Evolutionary conservation across 768 basidiomycete species (phyloP).

Genomic region (Tulasnella sp.): DNA sequence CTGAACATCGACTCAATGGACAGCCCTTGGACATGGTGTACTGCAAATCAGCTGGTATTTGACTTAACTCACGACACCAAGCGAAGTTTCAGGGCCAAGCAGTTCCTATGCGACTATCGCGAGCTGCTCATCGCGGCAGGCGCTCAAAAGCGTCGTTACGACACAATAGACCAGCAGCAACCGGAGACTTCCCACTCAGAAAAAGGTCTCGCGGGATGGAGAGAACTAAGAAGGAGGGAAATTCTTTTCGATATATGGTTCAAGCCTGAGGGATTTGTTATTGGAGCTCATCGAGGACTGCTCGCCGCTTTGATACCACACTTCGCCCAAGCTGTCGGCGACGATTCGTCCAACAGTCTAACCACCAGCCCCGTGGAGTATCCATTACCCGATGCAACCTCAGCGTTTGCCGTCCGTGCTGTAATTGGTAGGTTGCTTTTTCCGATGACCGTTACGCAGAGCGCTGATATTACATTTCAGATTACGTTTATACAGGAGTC

Average conservation of each 20-base stretch:
- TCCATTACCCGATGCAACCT: neutral
- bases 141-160: neutral
- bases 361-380: neutral
- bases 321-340: neutral
- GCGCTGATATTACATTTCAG: neutral
- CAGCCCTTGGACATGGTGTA: neutral
- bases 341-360: neutral
- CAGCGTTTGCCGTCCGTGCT: neutral
- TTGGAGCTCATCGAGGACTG: constrained; percentile 3
- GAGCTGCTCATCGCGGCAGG: neutral
- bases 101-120: neutral
- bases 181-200: neutral
- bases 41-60: neutral
- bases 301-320: constrained; percentile 10
- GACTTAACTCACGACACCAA: neutral
- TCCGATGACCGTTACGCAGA: no score
- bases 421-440: neutral
- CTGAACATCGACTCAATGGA: neutral
- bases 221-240: neutral
- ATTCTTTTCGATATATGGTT: constrained; percentile 1
- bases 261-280: neutral
- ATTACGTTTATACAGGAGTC: neutral
- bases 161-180: neutral
- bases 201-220: neutral
- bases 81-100: neutral